Conservation (phyloP, 2,329 filamentous ascomycete species). For the Blastomyces parvus region DNA sequence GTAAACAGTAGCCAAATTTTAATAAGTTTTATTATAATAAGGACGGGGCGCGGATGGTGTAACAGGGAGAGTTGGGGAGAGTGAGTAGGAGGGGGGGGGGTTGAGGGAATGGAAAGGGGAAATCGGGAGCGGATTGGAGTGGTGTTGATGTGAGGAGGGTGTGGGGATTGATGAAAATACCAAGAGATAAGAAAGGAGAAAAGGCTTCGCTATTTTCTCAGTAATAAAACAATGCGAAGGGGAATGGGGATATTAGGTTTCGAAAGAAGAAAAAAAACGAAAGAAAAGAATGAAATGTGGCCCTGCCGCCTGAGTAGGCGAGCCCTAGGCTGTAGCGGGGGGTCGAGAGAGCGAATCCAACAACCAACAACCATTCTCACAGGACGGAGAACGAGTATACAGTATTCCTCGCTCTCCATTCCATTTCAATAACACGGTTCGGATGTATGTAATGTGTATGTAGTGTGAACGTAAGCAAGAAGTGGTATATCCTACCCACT, state of each 20-base stretch:
- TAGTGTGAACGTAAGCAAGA: not conserved
- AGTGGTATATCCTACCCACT: not conserved
- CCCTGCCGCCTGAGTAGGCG: not conserved
- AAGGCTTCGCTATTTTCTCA: not conserved
- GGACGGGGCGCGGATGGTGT: not conserved
- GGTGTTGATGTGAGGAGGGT: not conserved
- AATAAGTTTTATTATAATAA: not conserved
- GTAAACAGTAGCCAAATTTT: not conserved
- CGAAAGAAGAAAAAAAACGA: too few relatives aligned
- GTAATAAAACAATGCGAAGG: conserved; percentile 2
- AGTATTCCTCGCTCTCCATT: not conserved
- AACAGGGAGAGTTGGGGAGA: not conserved
- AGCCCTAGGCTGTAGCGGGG: not conserved
- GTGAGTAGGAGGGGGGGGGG: not conserved
- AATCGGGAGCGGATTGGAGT: not conserved
- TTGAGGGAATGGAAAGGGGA: too few relatives aligned
- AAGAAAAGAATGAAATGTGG: not conserved
- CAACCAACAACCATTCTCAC: not conserved
- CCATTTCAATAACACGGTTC: too few relatives aligned
- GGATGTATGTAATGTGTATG: not conserved
- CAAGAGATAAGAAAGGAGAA: not conserved
- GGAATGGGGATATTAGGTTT: not conserved
- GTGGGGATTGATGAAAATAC: too few relatives aligned
- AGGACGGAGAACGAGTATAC: too few relatives aligned
- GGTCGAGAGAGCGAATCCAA: not conserved